Conservation (phyloP, 78 protist species). For the Dictyostelium intermedium region DNA sequence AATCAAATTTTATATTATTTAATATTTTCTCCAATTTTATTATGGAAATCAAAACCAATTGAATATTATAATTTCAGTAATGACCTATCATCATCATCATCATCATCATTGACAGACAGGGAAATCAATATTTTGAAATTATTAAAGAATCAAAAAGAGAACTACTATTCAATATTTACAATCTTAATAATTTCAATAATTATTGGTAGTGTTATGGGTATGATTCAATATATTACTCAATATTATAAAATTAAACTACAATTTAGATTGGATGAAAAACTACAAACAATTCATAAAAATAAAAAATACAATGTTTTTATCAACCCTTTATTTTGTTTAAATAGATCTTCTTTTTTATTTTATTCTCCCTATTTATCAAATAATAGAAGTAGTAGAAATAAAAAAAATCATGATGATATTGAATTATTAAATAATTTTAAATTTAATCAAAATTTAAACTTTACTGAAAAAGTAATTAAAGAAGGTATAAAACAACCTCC, state of each 20-base stretch:
- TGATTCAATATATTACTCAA: background rate
- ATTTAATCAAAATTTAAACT: background rate
- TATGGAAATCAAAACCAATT: constrained; percentile 38
- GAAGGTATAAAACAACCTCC: background rate
- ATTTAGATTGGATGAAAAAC: constrained; percentile 9
- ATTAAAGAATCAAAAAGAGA: background rate
- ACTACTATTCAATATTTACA: background rate
- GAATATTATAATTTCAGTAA: background rate
- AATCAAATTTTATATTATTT: background rate
- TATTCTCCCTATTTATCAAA: background rate
- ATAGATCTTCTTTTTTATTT: background rate
- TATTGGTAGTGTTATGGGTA: background rate
- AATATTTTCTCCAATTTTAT: background rate
- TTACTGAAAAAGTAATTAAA: background rate
- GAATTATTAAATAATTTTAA: background rate
- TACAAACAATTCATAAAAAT: background rate
- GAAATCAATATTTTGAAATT: background rate
- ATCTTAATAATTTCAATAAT: background rate
- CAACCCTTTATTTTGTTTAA: constrained; percentile 15
- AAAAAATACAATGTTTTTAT: background rate
- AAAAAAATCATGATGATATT: background rate
- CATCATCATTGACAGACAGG: background rate
- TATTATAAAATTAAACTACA: constrained; percentile 13
- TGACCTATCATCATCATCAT: background rate
- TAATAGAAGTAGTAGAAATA: background rate